Evolutionary conservation across 2,329 filamentous ascomycete species (phyloP), one percentile per base, ranked within the genome.

Genomic region (Herpomyces periplanetae): DNA sequence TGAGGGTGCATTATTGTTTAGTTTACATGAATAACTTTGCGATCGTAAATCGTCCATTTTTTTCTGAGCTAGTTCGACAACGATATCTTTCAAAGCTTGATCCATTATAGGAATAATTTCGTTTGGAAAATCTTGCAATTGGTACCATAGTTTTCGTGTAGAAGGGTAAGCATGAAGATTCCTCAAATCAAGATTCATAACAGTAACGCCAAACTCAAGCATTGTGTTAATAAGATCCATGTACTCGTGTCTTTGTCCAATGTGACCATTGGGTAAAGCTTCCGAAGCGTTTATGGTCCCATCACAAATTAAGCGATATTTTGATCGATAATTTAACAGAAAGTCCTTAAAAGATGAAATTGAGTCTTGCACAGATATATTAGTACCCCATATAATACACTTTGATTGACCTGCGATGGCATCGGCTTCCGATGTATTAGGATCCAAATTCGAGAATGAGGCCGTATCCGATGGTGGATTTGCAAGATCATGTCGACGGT

Each of bases 91-190:
- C 19, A 88, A 55, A 4, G 60, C 59, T 37, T 85, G 68, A 48
- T 96, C 84, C 63, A 96, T 87, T 17, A 91, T 49, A 2, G 75
- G 73, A 17, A 96, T 64, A 20, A 96, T 73, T 47, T 96, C 80
- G 32, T 80, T 71, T 0, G 80, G 80, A 33, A 88, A 96, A 7
- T 65, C 61, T 35, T 85, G 68, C 22, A 84, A 47, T 38, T 96
- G 84, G 35, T 91, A 66, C 66, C 71, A 91, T 21, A 96, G 46
- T 41, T 91, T 91, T 29, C 62, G 48, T 0, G 80, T 91, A 1
- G 69, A 59, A 3, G 84, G 80, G 34, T 88, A 96, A 6, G 73
- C 51, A 35, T 84, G 85, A 23, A 96, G 47, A 30, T 96, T 84
- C 22, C 56, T 57, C 20, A 73, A 56, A 34, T 96, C 71, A 15